A percentile compares a stretch with the other conserved stretches of the same genome.
These are phyloP conservation scores for Auriscalpium vulgare DNA, from an alignment of 768 basidiomycete genomes.

Conservation along the genomic window DNA sequence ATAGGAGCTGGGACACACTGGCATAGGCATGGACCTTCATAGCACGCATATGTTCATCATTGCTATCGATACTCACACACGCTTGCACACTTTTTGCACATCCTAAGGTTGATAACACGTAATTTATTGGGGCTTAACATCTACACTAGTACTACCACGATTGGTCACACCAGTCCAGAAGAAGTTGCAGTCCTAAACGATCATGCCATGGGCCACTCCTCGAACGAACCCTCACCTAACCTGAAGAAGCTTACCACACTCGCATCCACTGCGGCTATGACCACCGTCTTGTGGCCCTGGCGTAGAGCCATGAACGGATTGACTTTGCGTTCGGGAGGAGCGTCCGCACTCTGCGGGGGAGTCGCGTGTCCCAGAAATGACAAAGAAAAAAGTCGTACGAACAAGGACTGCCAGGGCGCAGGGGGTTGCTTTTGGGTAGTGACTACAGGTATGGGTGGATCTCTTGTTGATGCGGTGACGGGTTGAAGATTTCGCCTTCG, in stretches of 20 bases:
- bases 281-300: slow-evolving; percentile 72
- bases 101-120: not conserved
- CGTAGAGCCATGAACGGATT: slow-evolving; percentile 81
- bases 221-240: slow-evolving; percentile 80
- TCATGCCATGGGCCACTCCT: slow-evolving; percentile 66
- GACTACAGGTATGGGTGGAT: not conserved
- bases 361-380: not conserved
- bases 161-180: not conserved
- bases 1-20: no score
- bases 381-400: not conserved
- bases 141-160: not conserved
- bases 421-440: not conserved
- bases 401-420: not conserved
- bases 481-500: slow-evolving; percentile 24
- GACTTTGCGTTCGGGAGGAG: slow-evolving; percentile 28
- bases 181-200: not conserved
- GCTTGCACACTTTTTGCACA: not conserved
- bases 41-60: not conserved
- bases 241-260: slow-evolving; percentile 85
- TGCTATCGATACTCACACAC: not conserved
- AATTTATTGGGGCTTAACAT: not conserved
- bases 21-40: no score
- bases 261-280: slow-evolving; percentile 84
- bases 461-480: not conserved
- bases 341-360: slow-evolving; percentile 19